Evolutionary conservation across 805 yeast species (phyloP).

Genomic region (Kodamaea kakaduensis): DNA sequence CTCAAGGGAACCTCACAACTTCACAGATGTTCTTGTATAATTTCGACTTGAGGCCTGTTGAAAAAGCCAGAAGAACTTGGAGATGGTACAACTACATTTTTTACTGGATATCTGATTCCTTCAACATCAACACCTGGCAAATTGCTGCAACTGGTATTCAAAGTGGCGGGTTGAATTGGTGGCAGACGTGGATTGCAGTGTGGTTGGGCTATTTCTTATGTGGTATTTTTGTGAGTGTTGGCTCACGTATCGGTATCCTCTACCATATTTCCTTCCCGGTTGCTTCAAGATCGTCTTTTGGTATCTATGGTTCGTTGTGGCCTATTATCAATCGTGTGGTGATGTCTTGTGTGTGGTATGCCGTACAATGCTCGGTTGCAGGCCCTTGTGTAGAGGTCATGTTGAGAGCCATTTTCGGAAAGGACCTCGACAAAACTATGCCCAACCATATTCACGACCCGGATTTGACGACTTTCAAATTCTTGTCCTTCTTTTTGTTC

Average conservation of each 20-base stretch:
- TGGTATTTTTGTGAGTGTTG: slow-evolving; percentile 63
- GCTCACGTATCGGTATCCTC: slow-evolving; percentile 74
- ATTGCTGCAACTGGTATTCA: slow-evolving; percentile 82
- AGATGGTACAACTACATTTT: slow-evolving; percentile 74
- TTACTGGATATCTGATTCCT: slow-evolving; percentile 87
- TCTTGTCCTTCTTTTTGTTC: slow-evolving; percentile 73
- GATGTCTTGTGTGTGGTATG: slow-evolving; percentile 84
- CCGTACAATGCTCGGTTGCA: slow-evolving; percentile 82
- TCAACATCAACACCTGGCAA: slow-evolving; percentile 88
- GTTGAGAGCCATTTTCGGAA: slow-evolving; percentile 69
- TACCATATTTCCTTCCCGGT: slow-evolving; percentile 87
- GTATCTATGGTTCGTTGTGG: slow-evolving; percentile 84
- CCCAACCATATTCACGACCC: slow-evolving; percentile 57
- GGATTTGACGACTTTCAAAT: slow-evolving; percentile 67
- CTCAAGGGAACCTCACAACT: slow-evolving; percentile 42
- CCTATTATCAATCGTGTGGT: slow-evolving; percentile 85
- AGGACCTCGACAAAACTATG: slow-evolving; percentile 55
- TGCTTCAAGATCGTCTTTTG: slow-evolving; percentile 75
- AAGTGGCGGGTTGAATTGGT: slow-evolving; percentile 75
- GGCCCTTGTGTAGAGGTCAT: slow-evolving; percentile 76
- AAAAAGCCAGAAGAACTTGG: slow-evolving; percentile 74
- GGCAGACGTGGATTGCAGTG: slow-evolving; percentile 87
- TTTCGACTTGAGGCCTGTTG: slow-evolving; percentile 77
- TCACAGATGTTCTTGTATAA: slow-evolving; percentile 67
- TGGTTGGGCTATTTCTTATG: slow-evolving; percentile 79